phyloP scores from a whole-genome alignment of 2,329 filamentous ascomycete genomes.

The Xylaria sp. region DNA sequence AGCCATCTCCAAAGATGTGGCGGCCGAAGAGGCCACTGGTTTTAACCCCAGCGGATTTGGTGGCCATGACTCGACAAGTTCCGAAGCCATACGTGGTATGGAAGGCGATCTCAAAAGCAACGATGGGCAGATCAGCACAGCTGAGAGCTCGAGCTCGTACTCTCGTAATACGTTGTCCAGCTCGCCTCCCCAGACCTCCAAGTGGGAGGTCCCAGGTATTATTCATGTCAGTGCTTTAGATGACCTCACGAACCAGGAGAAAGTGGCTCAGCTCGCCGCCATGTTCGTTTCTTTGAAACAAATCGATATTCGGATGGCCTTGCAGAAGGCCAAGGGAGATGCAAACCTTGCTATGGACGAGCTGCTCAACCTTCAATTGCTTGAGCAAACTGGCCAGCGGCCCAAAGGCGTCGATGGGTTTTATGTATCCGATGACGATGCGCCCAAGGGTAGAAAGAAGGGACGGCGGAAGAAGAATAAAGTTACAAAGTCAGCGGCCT shows the following conservation, averaged over 20 bases:
- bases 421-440: conserved; percentile 63
- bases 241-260: conserved; percentile 66
- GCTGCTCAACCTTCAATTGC: conserved; percentile 80
- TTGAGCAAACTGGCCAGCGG: conserved; percentile 72
- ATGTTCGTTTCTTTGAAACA: conserved; percentile 78
- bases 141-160: conserved; percentile 42
- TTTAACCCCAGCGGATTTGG: conserved; percentile 83
- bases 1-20: conserved; percentile 71
- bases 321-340: conserved; percentile 75
- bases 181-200: conserved; percentile 40
- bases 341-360: conserved; percentile 79
- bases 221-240: conserved; percentile 49
- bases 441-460: conserved; percentile 53
- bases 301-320: conserved; percentile 71
- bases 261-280: conserved; percentile 69
- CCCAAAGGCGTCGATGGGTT: conserved; percentile 87
- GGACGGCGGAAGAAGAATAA: conserved; percentile 48
- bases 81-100: conserved; percentile 22
- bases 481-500: conserved; percentile 35
- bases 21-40: conserved; percentile 74
- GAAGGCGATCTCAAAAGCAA: conserved; percentile 46
- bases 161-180: conserved; percentile 40
- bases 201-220: conserved; percentile 41
- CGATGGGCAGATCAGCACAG: conserved; percentile 42
- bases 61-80: conserved; percentile 47